Base-by-base conservation (phyloP, 2,329 filamentous ascomycete species). In the Daldinia eschscholtzii region DNA sequence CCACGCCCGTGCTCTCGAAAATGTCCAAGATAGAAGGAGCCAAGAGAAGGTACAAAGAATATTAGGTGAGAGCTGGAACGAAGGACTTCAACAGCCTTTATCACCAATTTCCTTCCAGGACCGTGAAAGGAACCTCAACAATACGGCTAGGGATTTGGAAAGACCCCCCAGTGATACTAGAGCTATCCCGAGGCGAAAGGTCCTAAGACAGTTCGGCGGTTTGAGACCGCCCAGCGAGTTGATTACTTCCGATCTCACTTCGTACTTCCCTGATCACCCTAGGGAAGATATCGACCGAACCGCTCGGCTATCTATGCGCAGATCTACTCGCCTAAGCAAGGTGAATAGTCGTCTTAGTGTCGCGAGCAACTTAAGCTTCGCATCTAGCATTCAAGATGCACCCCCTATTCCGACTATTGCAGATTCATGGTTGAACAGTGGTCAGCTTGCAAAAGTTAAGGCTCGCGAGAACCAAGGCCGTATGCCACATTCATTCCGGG, bases 361-460 rank as follows among this genome's bases (percentile, higher is more conserved):
- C 71, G 93, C 94, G 15, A 98, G 95, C 80, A 98, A 93, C 77
- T 86, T 95, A 75, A 98, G 96, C 81, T 93, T 94, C 76, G 93
- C 94, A 35, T 98, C 95, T 3, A 98, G 93, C 78, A 84, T 98
- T 63, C 93, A 92, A 76, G 95, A 98, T 82, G 95, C 94, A 3
- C 96, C 96, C 10, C 95, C 96, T 0, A 93, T 99, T 70, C 96
- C 96, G 1, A 97, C 93, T 48, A 98, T 99, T 75, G 94, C 94
- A 53, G 95, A 98, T 81, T 92, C 90, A 57, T 99, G 95, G 95
- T 86, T 98, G 42, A 92, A 87, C 46, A 85, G 84, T 46, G 84
- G 85, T 48, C 87, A 87, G 73, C 74, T 85, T 56, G 83, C 84
- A 58, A 87, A 87, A 74, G 77, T 84, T 5, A 81, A 80, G 57